A percentile compares a stretch with the other conserved stretches of the same genome.
These are phyloP conservation scores for Daldinia caldariorum DNA, from an alignment of 495 filamentous ascomycete genomes.

Conservation along the genomic window DNA sequence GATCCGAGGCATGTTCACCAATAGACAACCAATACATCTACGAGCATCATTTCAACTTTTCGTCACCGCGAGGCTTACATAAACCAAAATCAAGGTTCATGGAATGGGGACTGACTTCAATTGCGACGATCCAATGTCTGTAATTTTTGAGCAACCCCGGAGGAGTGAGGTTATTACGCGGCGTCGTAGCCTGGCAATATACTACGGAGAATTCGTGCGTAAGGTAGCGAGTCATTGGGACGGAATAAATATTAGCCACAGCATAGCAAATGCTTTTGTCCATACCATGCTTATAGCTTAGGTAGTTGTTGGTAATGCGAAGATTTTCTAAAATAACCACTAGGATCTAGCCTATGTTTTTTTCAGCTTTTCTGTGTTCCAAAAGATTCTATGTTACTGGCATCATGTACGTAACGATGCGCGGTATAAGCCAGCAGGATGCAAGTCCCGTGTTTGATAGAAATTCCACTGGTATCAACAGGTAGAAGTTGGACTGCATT, in stretches of 20 bases:
- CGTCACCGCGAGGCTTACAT: background rate
- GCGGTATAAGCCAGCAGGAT: too few species aligned
- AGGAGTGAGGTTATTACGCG: background rate
- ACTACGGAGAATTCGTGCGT: background rate
- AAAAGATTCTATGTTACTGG: too few species aligned
- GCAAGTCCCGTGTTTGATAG: too few species aligned
- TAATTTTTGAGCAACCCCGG: background rate
- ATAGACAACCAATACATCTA: background rate
- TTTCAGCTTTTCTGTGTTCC: too few species aligned
- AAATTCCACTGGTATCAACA: too few species aligned
- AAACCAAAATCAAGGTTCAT: background rate
- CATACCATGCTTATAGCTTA: background rate
- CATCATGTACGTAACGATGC: too few species aligned
- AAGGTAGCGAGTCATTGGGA: background rate
- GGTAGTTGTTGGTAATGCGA: background rate
- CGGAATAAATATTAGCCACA: background rate
- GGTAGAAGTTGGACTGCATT: too few species aligned
- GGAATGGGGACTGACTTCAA: background rate
- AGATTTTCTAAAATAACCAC: background rate
- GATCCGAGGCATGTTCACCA: background rate
- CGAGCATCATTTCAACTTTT: background rate
- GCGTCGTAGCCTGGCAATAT: background rate
- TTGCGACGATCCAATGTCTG: background rate
- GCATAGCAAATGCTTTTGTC: background rate
- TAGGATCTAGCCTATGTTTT: too few species aligned